Evolutionary conservation across 768 basidiomycete species (phyloP), one percentile per base, ranked within the genome.

Genomic region (Imleria badia): DNA sequence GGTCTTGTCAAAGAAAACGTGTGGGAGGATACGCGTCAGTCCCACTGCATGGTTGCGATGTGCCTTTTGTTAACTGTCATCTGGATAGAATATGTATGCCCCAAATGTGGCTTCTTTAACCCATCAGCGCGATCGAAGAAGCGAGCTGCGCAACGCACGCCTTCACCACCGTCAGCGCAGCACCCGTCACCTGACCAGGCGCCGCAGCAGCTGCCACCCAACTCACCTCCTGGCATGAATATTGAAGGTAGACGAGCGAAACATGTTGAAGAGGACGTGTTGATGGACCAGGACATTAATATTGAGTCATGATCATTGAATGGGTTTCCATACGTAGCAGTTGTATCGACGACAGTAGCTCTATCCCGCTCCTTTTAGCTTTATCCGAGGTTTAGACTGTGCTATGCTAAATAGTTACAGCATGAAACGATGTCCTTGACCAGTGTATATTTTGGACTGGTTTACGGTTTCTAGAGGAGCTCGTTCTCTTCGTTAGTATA

Each of bases 91-190:
- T 96, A 92, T 61, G 72, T 83, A 23, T 96, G 93, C 68, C 89
- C 85, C 0, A 91, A 90, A 66, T 96, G 94, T 67, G 85, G 85
- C 9, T 83, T 87, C 71, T 91, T 95, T 70, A 95, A 96, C 63
- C 73, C 77, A 6, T 76, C 79, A 0, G 67, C 66, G 15, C 66
- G 69, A 57, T 71, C 69, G 20, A 71, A 72, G 64, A 72, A 59
- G 60, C 60, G 39, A 38, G 52, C 53, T 44, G 56, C 50, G 48
- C 59, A 56, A 22, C 71, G 58, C 52, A 60, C 62, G 7, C 69
- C 71, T 34, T 69, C 69, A 35, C 69, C 69, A 17, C 62, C 70
- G 15, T 55, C 51, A 43, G 22, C 31, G n/a, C 57, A 40, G 50
- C 45, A 33, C 29, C 15, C 35, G 29, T 55, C 66, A 19, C 50